Evolutionary conservation across 495 filamentous ascomycete genomes (phyloP).

Genomic region (Viridothelium virens): DNA sequence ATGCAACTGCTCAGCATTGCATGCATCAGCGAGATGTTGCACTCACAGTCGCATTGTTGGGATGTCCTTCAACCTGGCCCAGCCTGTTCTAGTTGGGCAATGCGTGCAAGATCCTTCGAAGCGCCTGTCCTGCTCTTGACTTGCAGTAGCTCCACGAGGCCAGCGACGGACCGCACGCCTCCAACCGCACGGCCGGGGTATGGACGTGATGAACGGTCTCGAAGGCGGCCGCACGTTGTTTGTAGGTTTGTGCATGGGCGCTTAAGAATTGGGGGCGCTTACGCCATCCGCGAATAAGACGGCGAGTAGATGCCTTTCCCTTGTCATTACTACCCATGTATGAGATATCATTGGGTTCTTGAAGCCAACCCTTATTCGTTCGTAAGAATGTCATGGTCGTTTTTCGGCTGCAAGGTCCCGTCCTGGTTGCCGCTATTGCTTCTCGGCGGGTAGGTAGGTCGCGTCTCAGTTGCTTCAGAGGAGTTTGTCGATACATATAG

Average conservation of each 20-base stretch:
- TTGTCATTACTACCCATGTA: neutral
- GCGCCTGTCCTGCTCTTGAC: neutral
- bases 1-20: neutral
- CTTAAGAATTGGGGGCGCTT: conserved; percentile 4
- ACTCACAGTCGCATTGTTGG: conserved; percentile 3
- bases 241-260: neutral
- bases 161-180: conserved; percentile 10
- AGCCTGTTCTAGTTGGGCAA: neutral
- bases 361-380: neutral
- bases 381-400: neutral
- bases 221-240: neutral
- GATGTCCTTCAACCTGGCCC: neutral
- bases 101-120: conserved; percentile 8
- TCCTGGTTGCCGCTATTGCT: conserved; percentile 10
- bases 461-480: conserved; percentile 2
- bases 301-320: neutral
- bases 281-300: neutral
- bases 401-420: neutral
- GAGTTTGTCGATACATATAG: conserved; percentile 2
- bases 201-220: neutral
- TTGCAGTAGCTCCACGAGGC: neutral
- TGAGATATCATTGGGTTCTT: neutral
- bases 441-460: conserved; percentile 9
- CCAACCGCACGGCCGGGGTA: conserved; percentile 4
- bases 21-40: neutral